Percentiles rank a stretch among this genome's conserved stretches.
Evolutionary conservation across 2,329 filamentous ascomycete species (phyloP).

Genomic region (Aspergillus uvarum): DNA sequence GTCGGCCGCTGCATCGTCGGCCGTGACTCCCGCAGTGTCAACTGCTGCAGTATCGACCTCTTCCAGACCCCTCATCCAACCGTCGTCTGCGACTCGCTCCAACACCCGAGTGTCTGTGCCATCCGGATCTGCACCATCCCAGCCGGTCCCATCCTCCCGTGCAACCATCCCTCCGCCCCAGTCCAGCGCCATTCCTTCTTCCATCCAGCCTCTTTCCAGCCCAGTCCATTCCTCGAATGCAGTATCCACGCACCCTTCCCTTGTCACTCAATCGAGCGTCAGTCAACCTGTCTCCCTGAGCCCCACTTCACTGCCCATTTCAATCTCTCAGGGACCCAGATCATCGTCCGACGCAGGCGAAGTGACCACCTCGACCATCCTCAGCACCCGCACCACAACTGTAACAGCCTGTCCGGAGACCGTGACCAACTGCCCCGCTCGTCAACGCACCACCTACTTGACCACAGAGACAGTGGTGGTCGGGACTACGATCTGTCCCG

Average conservation of each 20-base stretch:
- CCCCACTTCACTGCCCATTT: not conserved
- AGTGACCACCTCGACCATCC: not conserved
- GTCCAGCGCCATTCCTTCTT: not conserved
- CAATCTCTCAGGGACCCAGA: not conserved
- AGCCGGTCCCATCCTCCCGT: not conserved
- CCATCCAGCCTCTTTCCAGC: not conserved
- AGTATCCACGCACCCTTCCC: not conserved
- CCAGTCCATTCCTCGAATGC: not conserved
- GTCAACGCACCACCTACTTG: not conserved
- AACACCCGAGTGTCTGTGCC: not conserved
- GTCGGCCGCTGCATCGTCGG: not conserved
- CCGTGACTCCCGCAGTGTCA: not conserved
- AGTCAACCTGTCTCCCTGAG: not conserved
- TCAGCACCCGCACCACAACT: not conserved
- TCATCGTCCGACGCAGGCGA: not conserved
- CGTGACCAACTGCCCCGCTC: not conserved
- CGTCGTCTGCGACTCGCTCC: not conserved
- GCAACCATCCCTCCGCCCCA: not conserved
- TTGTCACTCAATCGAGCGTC: not conserved
- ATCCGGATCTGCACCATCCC: not conserved
- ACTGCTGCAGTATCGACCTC: not conserved
- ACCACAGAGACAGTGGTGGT: not conserved
- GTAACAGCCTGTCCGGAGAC: not conserved
- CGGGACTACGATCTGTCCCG: not conserved
- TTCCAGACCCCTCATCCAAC: not conserved